Conservation (phyloP, 2,329 filamentous ascomycete genomes). For the Cadophora gregata region DNA sequence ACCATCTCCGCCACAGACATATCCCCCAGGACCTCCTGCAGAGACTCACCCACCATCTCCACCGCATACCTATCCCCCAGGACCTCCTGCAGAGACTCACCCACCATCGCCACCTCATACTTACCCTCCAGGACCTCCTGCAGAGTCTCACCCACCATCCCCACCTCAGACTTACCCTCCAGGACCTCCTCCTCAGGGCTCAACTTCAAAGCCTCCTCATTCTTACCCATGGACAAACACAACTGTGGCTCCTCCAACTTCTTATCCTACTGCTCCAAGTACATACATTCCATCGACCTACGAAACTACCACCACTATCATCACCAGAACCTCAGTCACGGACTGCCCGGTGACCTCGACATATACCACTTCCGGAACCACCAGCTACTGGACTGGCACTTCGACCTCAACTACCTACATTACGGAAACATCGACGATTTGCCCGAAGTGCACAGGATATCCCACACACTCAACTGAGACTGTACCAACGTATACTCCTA, state of each 20-base stretch:
- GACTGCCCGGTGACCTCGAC: conserved; percentile 2
- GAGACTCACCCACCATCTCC: neutral
- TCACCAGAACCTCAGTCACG: neutral
- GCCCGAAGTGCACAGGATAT: neutral
- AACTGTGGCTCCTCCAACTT: neutral
- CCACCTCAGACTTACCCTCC: neutral
- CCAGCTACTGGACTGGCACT: neutral
- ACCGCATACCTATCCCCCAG: neutral
- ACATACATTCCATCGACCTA: neutral
- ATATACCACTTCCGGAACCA: neutral
- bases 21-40: neutral
- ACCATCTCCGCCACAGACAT: neutral
- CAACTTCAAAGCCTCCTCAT: neutral
- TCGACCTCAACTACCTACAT: conserved; percentile 2
- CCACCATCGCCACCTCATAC: neutral
- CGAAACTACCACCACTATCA: conserved; percentile 2
- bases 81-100: neutral
- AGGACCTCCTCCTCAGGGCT: neutral
- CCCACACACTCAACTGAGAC: neutral
- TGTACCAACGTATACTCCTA: neutral
- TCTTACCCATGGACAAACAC: conserved; percentile 7
- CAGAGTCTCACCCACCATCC: neutral
- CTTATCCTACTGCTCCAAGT: neutral
- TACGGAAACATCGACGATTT: neutral
- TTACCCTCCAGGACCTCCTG: neutral